Evolutionary conservation across 306 rosid species (phyloP), one percentile per base, ranked within the genome.

Genomic region (Parietaria judaica): DNA sequence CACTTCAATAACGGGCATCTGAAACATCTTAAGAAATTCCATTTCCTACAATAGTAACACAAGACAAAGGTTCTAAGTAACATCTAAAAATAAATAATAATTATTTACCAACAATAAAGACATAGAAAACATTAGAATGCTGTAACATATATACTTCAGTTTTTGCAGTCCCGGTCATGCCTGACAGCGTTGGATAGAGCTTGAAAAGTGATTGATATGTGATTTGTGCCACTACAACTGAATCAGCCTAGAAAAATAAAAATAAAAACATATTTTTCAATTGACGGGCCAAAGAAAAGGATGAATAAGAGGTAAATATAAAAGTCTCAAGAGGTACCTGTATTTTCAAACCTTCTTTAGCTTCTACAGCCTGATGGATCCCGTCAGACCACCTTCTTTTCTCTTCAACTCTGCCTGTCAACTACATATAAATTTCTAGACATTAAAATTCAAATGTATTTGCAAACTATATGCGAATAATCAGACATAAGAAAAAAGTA

Each of bases 131-230:
- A 48, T 59, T 61, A 59, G 58, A 65, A 64, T 66, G 74, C 56
- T 50, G 13, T n/a, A 46, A n/a, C 14, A 68, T 61, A 53, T 55
- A 55, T 75, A 88, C 98, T 85, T 92, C 98, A 36, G 98, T 92
- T 83, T 92, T 92, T 67, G 98, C 98, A 70, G 96, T 92, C 70
- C 98, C 98, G 54, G 96, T 92, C 98, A 92, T 92, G 79, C 96
- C 98, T 37, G 96, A 92, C 69, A 92, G 74, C 78, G 84, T 92
- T 43, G 98, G 98, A 71, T 86, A 92, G 74, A 92, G 98, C 82
- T 92, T 92, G 77, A 92, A 92, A 36, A 92, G 74, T 75, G 98
- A 92, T 72, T 88, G 98, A 70, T 88, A 92, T n/a, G 98, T 92
- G 73, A 92, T 88, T 79, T 92, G 98, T 15, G 98, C 98, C 70